Evolutionary conservation across 352 stramenopile species (phyloP), one percentile per base, ranked within the genome.

Genomic region (Pythium diclinum): DNA sequence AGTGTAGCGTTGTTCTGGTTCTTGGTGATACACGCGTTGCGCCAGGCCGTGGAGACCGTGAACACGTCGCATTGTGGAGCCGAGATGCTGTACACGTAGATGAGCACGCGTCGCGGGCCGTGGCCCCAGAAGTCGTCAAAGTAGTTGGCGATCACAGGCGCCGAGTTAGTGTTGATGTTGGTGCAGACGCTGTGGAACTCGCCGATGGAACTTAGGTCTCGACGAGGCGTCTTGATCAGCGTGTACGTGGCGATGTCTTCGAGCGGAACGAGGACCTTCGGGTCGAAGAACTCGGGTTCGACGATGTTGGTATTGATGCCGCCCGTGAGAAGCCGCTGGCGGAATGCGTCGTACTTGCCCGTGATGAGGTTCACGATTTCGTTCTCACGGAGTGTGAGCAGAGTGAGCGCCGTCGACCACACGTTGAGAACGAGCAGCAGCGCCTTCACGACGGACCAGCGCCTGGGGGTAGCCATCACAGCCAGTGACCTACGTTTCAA

Each of bases 61-160:
- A 56, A 30, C 25, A 56, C 51, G 51, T 56, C 28, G 60, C 72
- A 79, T 6, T 59, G 52, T 0, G 69, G 72, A 0, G 72, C 69
- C 13, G 72, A 79, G 23, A 79, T 76, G 59, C 69, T 76, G 59
- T 69, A 71, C 5, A 67, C 46, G 40, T 65, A 69, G 11, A 70
- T 62, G 25, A 73, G 59, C 32, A 62, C 51, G 14, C 68, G 68
- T 1, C 72, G 58, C 6, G 59, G 30, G 6, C 65, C 59, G 30
- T 70, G 68, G 7, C 72, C 68, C 72, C 68, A 76, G 38, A 70
- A 74, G 55, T 78, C 72, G 38, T 74, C 46, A 32, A 61, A 78
- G 9, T 56, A n/a, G 49, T 72, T 65, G 23, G 53, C 59, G 32
- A 68, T 67, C 21, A 59, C 54, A n/a, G 68, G 66, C 17, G 62